These are phyloP conservation scores for Russula dissimulans DNA, from an alignment of 768 basidiomycete genomes.

Conservation along the genomic window DNA sequence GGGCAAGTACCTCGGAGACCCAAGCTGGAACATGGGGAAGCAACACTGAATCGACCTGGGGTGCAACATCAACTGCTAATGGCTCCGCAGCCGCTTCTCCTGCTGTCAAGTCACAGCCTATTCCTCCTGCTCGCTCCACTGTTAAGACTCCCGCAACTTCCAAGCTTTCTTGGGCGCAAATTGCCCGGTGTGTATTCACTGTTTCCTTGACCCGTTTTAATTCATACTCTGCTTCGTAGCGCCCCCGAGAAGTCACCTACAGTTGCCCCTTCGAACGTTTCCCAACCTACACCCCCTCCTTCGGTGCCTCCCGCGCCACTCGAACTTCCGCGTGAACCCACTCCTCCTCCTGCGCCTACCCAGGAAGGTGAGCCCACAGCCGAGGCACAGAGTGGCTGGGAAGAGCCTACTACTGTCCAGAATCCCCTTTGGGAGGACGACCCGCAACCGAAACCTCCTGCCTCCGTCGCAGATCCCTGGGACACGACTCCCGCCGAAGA, in stretches of 20 bases:
- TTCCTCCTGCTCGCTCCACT: conserved; percentile 19
- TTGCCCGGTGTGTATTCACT: conserved; percentile 50
- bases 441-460: conserved; percentile 32
- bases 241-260: conserved; percentile 56
- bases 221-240: conserved; percentile 28
- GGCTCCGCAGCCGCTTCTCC: conserved; percentile 24
- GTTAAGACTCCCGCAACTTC: conserved; percentile 59
- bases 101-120: conserved; percentile 27
- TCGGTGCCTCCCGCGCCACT: conserved; percentile 20
- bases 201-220: neutral
- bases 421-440: conserved; percentile 68
- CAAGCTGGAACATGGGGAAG: conserved; percentile 24
- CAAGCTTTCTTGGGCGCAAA: conserved; percentile 80
- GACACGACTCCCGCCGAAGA: conserved; percentile 11
- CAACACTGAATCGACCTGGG: conserved; percentile 26
- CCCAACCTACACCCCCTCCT: conserved; percentile 22
- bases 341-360: conserved; percentile 13
- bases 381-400: conserved; percentile 38
- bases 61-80: conserved; percentile 23
- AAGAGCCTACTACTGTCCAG: conserved; percentile 65
- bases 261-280: conserved; percentile 27
- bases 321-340: conserved; percentile 20
- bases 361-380: conserved; percentile 30
- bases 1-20: conserved; percentile 23
- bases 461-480: conserved; percentile 30